Base-by-base conservation (phyloP, 176 grass and related monocot genomes). In the Triticum dicoccoides region DNA sequence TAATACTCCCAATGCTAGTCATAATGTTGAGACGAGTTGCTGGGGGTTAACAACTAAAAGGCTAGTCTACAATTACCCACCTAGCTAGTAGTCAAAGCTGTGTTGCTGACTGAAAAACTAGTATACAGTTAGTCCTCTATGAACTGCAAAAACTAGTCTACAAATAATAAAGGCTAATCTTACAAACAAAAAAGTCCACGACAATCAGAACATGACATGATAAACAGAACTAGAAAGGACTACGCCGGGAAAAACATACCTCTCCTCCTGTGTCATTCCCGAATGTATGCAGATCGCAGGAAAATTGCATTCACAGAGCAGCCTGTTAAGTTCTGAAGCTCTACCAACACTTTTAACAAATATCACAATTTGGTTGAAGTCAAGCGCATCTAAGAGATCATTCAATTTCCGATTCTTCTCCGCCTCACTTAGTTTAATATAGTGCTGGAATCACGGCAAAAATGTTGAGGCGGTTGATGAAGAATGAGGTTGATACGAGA, bases 351-450 rank as follows among this genome's bases (percentile, higher is more conserved):
- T 99, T 80, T 97, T 99, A 20, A 99, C 97, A 83, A 99, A 99
- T 59, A 99, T 99, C 8, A 99, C 97, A 64, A 99, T 89, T 88
- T 99, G 97, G 39, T 99, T 99, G 83, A 97, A 99, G 83, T 99
- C 97, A 76, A 99, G 81, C 33, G 97, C 97, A 88, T 99, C 97
- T 73, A 99, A 92, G 14, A 99, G 94, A 70, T 99, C 94, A 72
- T 99, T 99, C 83, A 99, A 76, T 80, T 99, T 99, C 15, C 94
- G 84, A 84, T 99, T 99, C 94, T 99, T 99, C 82, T 99, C 97
- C 30, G 88, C 86, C 79, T 99, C 97, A 0, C 37, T 94, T 47
- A 99, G 68, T 94, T 99, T 99, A 33, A 99, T 99, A 74, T 99
- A 99, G 85, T 99, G 97, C 97, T 97, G 58, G 20, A 0, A 45